Evolutionary conservation across 805 yeast genomes (phyloP), one percentile per base, ranked within the genome.

Genomic region (Barnettozyma salicaria): DNA sequence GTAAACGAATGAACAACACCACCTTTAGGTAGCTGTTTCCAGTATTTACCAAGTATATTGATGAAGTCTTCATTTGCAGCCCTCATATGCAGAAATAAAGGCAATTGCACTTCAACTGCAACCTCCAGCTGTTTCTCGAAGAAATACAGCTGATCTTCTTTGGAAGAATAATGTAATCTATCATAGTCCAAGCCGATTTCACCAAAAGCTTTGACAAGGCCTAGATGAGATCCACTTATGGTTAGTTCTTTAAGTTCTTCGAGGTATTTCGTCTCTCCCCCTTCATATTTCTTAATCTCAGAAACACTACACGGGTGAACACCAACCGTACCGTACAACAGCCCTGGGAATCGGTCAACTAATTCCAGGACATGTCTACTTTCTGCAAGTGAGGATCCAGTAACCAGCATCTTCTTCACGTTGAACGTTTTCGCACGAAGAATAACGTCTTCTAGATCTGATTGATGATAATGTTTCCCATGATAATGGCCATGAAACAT

Each of bases 1-100:
- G 98, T 90, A 59, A 90, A 92, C 1, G 97, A 89, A 59, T 92
- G 99, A 2, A 92, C 90, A 6, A 92, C 90, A n/a, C 92, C 90
- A 27, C 49, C 47, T 30, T 74, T 49, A 10, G 47, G 46, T n/a
- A 53, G 36, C 20, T 39, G 25, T 3, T 47, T 29, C 30, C 47
- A 36, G 49, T 75, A 85, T 2, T 92, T 94, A 31, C 61, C 58
- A 13, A 92, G 51, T 5, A 82, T 74, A 0, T 58, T 53, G 1
- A 80, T 60, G 48, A 92, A 90, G 60, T 92, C 98, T 32, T 74
- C 79, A 47, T 82, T 77, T 7, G 95, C 85, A 34, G 75, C 78
- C 49, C 99, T 70, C 83, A 89, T 87, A 55, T 92, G 99, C 34
- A 92, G 63, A 50, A 92, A 92, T 35, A 90, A 63, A 0, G 97